A percentile compares a stretch with the other conserved stretches of the same genome.
Conservation (phyloP, 352 stramenopile species). For the Phytophthora palmivora region DNA sequence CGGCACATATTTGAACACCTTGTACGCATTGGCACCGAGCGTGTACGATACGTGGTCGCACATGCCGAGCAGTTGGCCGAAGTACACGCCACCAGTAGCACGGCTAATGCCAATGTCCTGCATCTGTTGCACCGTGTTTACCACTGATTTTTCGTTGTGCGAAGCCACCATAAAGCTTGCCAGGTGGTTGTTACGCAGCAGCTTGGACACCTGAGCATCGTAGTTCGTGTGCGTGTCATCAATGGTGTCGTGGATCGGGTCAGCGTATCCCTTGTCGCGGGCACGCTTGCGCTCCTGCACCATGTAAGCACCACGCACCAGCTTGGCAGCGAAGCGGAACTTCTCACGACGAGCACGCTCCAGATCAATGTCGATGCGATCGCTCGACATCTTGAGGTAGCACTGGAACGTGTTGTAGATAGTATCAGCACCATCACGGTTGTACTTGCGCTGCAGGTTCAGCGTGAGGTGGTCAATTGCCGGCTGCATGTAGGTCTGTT, state of each 20-base stretch:
- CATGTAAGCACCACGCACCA: conserved; percentile 99
- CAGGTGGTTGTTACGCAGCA: conserved; percentile 88
- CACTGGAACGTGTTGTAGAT: conserved; percentile 99
- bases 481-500: conserved; percentile 98
- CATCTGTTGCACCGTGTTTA: conserved; percentile 94
- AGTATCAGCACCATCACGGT: conserved; percentile 80
- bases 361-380: conserved; percentile 93
- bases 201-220: conserved; percentile 89
- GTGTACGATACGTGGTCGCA: conserved; percentile 97
- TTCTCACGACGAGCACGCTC: conserved; percentile 90
- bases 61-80: conserved; percentile 98
- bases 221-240: conserved; percentile 96
- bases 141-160: conserved; percentile 96
- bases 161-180: conserved; percentile 98
- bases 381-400: conserved; percentile 95
- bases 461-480: conserved; percentile 96
- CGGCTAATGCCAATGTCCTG: conserved; percentile 87
- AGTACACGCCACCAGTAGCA: conserved; percentile 87
- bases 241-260: conserved; percentile 95
- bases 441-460: conserved; percentile 91
- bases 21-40: conserved; percentile 92
- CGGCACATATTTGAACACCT: conserved; percentile 98
- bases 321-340: conserved; percentile 97
- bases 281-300: conserved; percentile 94
- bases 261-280: conserved; percentile 75